phyloP scores from a whole-genome alignment of 768 basidiomycete species.

The Boletus edulis region DNA sequence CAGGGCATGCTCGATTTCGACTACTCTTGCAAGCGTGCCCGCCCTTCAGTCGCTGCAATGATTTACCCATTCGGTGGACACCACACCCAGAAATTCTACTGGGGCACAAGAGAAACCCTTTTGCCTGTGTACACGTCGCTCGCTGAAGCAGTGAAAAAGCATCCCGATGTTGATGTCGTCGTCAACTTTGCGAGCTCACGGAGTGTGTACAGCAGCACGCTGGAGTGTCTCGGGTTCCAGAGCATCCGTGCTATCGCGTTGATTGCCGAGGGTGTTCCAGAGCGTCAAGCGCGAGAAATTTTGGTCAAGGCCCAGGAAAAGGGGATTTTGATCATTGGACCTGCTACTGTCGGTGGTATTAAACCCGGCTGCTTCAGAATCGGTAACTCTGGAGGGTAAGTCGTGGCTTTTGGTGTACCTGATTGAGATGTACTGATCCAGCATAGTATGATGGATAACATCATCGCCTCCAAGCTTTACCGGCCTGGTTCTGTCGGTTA shows the following conservation, averaged over 20 bases:
- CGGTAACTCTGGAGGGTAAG: constrained; percentile 95
- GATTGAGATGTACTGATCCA: constrained; percentile 3
- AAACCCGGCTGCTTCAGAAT: constrained; percentile 99
- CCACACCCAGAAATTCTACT: constrained; percentile 99
- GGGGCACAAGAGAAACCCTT: constrained; percentile 99
- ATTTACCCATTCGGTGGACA: constrained; percentile 99
- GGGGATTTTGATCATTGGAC: constrained; percentile 90
- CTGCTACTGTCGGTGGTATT: constrained; percentile 98
- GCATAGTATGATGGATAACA: constrained; percentile 98
- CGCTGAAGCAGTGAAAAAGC: constrained; percentile 89
- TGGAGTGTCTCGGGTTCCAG: constrained; percentile 75
- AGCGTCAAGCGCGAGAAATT: constrained; percentile 95
- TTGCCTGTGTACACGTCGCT: constrained; percentile 95
- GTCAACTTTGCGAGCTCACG: constrained; percentile 98
- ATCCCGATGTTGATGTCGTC: constrained; percentile 93
- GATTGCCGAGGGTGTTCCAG: constrained; percentile 99
- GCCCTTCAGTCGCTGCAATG: constrained; percentile 97
- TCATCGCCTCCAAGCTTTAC: constrained; percentile 98
- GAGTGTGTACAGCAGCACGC: constrained; percentile 90
- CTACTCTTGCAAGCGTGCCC: constrained; percentile 90
- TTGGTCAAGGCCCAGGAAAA: constrained; percentile 84
- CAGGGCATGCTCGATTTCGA: constrained; percentile 99
- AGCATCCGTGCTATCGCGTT: constrained; percentile 65
- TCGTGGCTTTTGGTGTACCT: not conserved
- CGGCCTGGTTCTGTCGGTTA: constrained; percentile 96